phyloP scores from a whole-genome alignment of 805 yeast genomes.

The Brettanomyces anomalus region DNA sequence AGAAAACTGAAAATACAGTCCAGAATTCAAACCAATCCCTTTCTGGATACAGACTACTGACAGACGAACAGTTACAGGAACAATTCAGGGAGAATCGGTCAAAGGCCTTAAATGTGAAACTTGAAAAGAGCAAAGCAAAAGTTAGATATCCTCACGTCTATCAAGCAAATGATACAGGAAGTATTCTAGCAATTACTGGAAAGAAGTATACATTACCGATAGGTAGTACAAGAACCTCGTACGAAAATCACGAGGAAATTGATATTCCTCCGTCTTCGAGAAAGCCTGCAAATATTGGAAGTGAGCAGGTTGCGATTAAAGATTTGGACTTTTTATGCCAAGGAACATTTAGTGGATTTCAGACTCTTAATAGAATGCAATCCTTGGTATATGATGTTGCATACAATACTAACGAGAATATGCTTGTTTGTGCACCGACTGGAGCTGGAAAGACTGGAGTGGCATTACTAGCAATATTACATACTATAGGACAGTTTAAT shows the following conservation, averaged over 20 bases:
- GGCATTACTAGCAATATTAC: constrained; percentile 72
- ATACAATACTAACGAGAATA: constrained; percentile 85
- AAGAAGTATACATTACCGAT: constrained; percentile 70
- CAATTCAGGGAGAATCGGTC: constrained; percentile 43
- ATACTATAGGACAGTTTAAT: constrained; percentile 65
- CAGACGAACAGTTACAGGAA: constrained; percentile 46
- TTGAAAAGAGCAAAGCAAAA: constrained; percentile 35
- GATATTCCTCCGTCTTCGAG: constrained; percentile 67
- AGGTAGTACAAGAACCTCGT: constrained; percentile 64
- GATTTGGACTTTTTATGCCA: constrained; percentile 72
- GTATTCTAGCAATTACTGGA: constrained; percentile 67
- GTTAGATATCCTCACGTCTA: constrained; percentile 81
- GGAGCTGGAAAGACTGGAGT: constrained; percentile 98
- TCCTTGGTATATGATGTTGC: constrained; percentile 88
- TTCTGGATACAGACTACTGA: constrained; percentile 26
- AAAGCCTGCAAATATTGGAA: constrained; percentile 31
- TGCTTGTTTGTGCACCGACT: constrained; percentile 95
- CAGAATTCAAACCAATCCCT: not conserved
- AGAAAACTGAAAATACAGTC: not conserved
- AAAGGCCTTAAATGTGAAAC: constrained; percentile 37
- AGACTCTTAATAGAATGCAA: constrained; percentile 77
- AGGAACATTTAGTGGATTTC: constrained; percentile 76
- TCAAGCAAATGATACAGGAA: constrained; percentile 54
- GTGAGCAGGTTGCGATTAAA: constrained; percentile 43
- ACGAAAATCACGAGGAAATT: constrained; percentile 60